Evolutionary conservation across 805 yeast species (phyloP), one percentile per base, ranked within the genome.

Genomic region (Peterozyma xylosa): DNA sequence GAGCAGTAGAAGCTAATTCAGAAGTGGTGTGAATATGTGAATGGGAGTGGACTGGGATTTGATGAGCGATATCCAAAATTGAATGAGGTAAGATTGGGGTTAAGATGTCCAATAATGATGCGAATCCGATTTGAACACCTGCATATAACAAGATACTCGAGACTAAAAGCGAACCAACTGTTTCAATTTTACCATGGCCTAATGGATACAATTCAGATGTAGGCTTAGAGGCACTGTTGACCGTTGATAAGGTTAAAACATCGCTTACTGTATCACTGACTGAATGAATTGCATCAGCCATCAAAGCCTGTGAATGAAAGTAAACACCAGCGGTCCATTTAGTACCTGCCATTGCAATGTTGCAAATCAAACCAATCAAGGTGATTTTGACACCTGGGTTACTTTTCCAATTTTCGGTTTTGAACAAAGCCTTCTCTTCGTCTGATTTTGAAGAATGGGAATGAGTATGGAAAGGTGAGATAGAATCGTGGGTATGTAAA

Each of bases 201-300:
- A 81, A 67, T 2, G 99, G 98, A 57, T 78, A 93, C 17, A 60
- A 53, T 3, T 64, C 56, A 30, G 75, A 73, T 10, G 90, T 83
- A 7, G 74, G 65, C 51, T 77, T 78, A 10, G 71, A 62, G 5
- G 95, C 81, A 41, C 84, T 78, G 30, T 86, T 80, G 15, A 93
- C 96, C 1, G 98, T 91, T 4, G 89, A 82, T 45, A 93, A 68
- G 0, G 99, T 93, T 50, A 93, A 66, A 38, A 91, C 75, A 61
- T 93, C 99, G 9, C 96, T 86, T 13, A 93, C 75, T 66, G 91
- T 70, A 63, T 93, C 99, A 39, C 95, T 82, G 16, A 87, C 72
- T 0, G 98, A 91, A 64, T 93, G 99, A 29, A 89, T 82, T 1
- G 97, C 90, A 63, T 93, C 99, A 1, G 99, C 99, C 41, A 90